Conservation (phyloP, 768 basidiomycete genomes). For the Vararia minispora region DNA sequence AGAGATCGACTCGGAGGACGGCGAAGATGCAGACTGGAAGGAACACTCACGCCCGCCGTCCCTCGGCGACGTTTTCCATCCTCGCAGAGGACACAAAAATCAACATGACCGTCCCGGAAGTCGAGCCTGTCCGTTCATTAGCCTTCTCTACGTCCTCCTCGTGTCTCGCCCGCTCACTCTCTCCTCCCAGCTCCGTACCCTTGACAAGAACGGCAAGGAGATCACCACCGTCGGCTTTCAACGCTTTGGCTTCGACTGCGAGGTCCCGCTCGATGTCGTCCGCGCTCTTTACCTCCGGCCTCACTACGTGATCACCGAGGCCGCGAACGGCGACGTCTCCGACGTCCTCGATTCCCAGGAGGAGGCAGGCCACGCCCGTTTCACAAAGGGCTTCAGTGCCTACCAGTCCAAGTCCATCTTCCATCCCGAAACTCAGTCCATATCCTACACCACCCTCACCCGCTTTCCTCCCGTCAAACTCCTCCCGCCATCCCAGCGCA, state of each 20-base stretch:
- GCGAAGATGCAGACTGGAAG: too few relatives aligned
- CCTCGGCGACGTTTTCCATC: too few relatives aligned
- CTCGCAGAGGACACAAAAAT: slow-evolving; percentile 2
- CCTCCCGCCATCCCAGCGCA: slow-evolving; percentile 63
- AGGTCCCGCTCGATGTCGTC: slow-evolving; percentile 68
- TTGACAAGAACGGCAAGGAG: slow-evolving; percentile 66
- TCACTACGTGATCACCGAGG: slow-evolving; percentile 51
- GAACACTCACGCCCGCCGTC: too few relatives aligned
- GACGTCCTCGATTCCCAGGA: slow-evolving; percentile 30
- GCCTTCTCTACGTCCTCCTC: background rate
- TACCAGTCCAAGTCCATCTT: slow-evolving; percentile 84
- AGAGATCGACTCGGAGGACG: too few relatives aligned
- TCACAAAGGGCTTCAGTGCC: slow-evolving; percentile 33
- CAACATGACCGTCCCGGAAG: slow-evolving; percentile 9
- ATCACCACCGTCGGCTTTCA: slow-evolving; percentile 75
- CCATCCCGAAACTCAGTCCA: slow-evolving; percentile 65
- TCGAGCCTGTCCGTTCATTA: slow-evolving; percentile 4
- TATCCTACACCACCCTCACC: slow-evolving; percentile 86
- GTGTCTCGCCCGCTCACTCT: background rate
- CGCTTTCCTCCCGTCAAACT: slow-evolving; percentile 91
- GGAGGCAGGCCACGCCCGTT: slow-evolving; percentile 36
- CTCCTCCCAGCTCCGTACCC: slow-evolving; percentile 37
- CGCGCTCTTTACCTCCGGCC: slow-evolving; percentile 84
- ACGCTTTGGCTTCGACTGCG: slow-evolving; percentile 85
- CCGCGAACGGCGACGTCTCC: slow-evolving; percentile 22